A percentile compares a stretch with the other conserved stretches of the same genome.
phyloP scores from a whole-genome alignment of 805 yeast species.

The Yamadazyma nakazawae region DNA sequence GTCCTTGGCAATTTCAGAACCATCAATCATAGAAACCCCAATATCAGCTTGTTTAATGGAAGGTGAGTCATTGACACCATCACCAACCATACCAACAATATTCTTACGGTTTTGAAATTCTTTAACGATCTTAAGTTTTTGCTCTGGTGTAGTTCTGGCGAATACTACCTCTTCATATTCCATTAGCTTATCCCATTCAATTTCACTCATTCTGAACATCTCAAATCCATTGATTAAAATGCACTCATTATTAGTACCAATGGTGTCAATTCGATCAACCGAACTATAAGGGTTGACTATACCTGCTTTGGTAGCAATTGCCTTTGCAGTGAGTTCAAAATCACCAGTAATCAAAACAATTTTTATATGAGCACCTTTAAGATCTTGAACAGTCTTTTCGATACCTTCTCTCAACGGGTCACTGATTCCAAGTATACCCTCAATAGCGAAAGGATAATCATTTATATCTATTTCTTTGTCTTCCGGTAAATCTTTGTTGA shows the following conservation, averaged over 20 bases:
- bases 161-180: slow-evolving; percentile 40
- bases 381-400: slow-evolving; percentile 26
- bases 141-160: slow-evolving; percentile 46
- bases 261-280: slow-evolving; percentile 18
- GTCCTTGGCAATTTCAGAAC: slow-evolving; percentile 37
- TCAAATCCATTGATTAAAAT: slow-evolving; percentile 34
- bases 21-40: slow-evolving; percentile 28
- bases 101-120: slow-evolving; percentile 36
- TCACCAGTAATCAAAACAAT: slow-evolving; percentile 52
- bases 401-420: slow-evolving; percentile 43
- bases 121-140: slow-evolving; percentile 47
- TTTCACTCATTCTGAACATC: slow-evolving; percentile 28
- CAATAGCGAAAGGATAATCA: slow-evolving; percentile 16
- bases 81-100: slow-evolving; percentile 36
- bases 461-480: slow-evolving; percentile 12
- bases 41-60: slow-evolving; percentile 34
- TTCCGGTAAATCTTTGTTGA: slow-evolving; percentile 5
- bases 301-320: slow-evolving; percentile 46
- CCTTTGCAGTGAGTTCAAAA: slow-evolving; percentile 48
- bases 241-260: slow-evolving; percentile 21
- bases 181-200: slow-evolving; percentile 41
- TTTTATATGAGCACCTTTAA: slow-evolving; percentile 40
- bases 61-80: slow-evolving; percentile 36
- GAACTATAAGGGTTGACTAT: slow-evolving; percentile 23
- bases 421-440: slow-evolving; percentile 40